These are phyloP conservation scores for Hemisphaericaspora subhashii DNA, from an alignment of 1,139 yeast genomes.

Conservation along the genomic window DNA sequence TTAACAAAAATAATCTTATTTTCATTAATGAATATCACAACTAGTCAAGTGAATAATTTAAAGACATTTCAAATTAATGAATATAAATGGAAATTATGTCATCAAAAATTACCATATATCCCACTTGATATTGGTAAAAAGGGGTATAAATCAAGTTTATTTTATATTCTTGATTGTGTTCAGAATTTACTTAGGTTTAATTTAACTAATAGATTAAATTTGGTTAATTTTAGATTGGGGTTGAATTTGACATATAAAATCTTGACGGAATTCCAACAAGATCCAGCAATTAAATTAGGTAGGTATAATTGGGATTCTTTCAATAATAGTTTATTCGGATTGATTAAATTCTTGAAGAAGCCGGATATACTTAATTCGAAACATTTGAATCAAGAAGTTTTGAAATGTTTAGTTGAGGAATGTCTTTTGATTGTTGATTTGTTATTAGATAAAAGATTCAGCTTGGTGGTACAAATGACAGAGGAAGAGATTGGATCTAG, in stretches of 20 bases:
- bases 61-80: slow-evolving; percentile 32
- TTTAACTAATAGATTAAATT: slow-evolving; percentile 34
- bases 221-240: slow-evolving; percentile 30
- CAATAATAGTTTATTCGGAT: slow-evolving; percentile 25
- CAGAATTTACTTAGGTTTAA: slow-evolving; percentile 41
- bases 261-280: slow-evolving; percentile 10
- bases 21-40: slow-evolving; percentile 25
- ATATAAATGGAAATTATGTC: slow-evolving; percentile 43
- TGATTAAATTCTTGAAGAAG: slow-evolving; percentile 28
- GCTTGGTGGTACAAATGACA: slow-evolving; percentile 15
- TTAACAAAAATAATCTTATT: slow-evolving; percentile 26
- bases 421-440: slow-evolving; percentile 25
- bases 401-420: slow-evolving; percentile 27
- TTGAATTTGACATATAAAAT: slow-evolving; percentile 26
- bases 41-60: slow-evolving; percentile 18
- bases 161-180: slow-evolving; percentile 40
- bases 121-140: slow-evolving; percentile 25
- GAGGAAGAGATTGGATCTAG: slow-evolving; percentile 11
- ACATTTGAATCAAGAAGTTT: slow-evolving; percentile 16
- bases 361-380: slow-evolving; percentile 19
- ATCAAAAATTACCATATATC: slow-evolving; percentile 37
- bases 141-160: slow-evolving; percentile 30
- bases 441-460: slow-evolving; percentile 18
- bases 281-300: slow-evolving; percentile 11
- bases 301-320: slow-evolving; percentile 33